These are phyloP conservation scores for Cryptococcus hybrid DNA, from an alignment of 1,284 basidiomycete genomes.

Conservation along the genomic window DNA sequence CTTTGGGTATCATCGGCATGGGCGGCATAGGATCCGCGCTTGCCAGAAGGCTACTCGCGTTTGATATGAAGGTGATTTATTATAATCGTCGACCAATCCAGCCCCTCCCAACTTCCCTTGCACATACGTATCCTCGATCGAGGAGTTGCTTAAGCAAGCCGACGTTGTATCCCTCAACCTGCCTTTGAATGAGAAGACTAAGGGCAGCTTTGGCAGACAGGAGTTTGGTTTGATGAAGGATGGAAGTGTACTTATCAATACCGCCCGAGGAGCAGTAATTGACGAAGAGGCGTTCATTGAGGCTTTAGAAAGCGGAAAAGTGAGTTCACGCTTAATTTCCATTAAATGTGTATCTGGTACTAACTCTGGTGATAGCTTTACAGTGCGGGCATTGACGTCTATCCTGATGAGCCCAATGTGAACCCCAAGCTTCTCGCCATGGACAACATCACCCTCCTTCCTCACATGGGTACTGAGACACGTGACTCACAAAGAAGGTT, in stretches of 20 bases:
- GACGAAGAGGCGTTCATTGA: slow-evolving; percentile 81
- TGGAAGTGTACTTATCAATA: slow-evolving; percentile 80
- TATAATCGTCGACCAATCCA: slow-evolving; percentile 67
- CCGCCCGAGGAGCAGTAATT: slow-evolving; percentile 83
- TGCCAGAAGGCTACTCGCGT: slow-evolving; percentile 42
- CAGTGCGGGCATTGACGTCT: slow-evolving; percentile 89
- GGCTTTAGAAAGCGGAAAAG: slow-evolving; percentile 71
- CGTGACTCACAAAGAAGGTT: slow-evolving; percentile 77
- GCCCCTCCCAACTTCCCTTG: slow-evolving; percentile 65
- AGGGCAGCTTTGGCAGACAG: slow-evolving; percentile 69
- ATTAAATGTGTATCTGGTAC: background rate
- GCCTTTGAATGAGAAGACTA: slow-evolving; percentile 64
- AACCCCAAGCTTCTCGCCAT: slow-evolving; percentile 76
- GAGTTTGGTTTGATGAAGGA: slow-evolving; percentile 78
- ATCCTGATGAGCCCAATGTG: slow-evolving; percentile 80
- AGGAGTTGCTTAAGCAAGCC: slow-evolving; percentile 68
- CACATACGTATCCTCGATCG: slow-evolving; percentile 66
- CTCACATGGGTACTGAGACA: slow-evolving; percentile 88
- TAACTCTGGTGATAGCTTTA: slow-evolving; percentile 7
- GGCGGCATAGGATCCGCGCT: slow-evolving; percentile 73
- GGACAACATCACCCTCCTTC: slow-evolving; percentile 76
- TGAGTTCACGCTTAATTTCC: slow-evolving; percentile 9
- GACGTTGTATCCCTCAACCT: slow-evolving; percentile 67
- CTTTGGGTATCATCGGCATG: slow-evolving; percentile 81
- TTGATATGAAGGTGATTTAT: slow-evolving; percentile 75